Conservation (phyloP, 139 green algal species). For the Choricystis sp. region DNA sequence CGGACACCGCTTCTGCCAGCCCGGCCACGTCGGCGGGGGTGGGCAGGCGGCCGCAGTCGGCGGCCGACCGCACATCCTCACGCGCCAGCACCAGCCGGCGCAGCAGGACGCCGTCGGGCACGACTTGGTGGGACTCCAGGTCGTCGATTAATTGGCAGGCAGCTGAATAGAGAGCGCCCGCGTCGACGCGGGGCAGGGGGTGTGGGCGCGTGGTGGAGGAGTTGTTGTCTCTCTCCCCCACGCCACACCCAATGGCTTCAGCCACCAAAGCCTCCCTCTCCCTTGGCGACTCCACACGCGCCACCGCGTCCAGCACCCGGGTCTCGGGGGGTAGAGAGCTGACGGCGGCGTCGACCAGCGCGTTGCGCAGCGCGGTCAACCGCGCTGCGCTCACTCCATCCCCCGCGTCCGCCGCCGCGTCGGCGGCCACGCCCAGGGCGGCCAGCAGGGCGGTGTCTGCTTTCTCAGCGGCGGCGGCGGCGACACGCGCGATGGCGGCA, state of each 20-base stretch:
- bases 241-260: too few species aligned
- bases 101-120: not conserved
- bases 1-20: not conserved
- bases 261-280: too few species aligned
- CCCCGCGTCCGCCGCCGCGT: not conserved
- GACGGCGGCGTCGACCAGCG: not conserved
- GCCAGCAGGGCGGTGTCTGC: not conserved
- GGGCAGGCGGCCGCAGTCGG: too few species aligned
- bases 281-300: too few species aligned
- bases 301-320: not conserved
- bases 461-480: not conserved
- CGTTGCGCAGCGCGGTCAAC: not conserved
- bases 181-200: too few species aligned
- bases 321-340: not conserved
- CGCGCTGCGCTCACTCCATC: not conserved
- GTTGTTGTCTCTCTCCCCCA: too few species aligned
- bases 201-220: too few species aligned
- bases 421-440: not conserved
- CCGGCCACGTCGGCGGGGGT: not conserved
- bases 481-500: not conserved
- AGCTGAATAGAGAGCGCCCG: not conserved
- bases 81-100: not conserved
- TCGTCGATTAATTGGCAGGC: not conserved
- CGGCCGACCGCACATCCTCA: not conserved
- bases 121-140: not conserved